A percentile compares a stretch with the other conserved stretches of the same genome.
These are phyloP conservation scores for Aspergillus ibericus DNA, from an alignment of 2,329 filamentous ascomycete genomes.

Conservation along the genomic window DNA sequence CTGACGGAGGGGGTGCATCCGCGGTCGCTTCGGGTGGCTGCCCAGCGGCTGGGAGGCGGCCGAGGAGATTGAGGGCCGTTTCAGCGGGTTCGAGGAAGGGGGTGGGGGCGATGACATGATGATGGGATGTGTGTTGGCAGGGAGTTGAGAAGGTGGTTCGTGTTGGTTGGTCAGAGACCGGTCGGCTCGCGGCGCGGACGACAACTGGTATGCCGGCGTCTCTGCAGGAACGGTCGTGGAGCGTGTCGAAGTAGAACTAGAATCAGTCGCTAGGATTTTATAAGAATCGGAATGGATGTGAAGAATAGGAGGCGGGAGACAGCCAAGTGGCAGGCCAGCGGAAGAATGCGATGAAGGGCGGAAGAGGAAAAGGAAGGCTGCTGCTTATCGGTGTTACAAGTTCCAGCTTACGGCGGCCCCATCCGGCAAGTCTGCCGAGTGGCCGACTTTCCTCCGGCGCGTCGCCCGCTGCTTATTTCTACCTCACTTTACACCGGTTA, in stretches of 20 bases:
- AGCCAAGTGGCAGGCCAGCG: background rate
- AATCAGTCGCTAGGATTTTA: background rate
- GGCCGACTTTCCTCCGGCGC: background rate
- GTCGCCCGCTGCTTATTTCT: background rate
- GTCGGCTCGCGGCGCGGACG: background rate
- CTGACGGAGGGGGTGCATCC: constrained; percentile 50
- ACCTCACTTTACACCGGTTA: background rate
- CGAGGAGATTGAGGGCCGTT: constrained; percentile 44
- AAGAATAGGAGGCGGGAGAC: background rate
- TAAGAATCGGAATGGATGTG: too few species aligned
- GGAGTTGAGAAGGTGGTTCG: background rate
- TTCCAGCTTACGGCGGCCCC: background rate
- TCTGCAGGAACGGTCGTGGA: background rate
- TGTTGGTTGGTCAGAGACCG: background rate
- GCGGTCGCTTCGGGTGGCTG: constrained; percentile 33
- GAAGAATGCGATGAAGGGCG: background rate
- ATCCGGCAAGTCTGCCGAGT: constrained; percentile 11
- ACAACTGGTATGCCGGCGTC: background rate
- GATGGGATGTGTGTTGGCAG: background rate
- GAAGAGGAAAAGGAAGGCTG: background rate
- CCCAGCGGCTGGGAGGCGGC: constrained; percentile 33
- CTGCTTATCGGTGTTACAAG: constrained; percentile 5
- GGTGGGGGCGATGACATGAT: constrained; percentile 43
- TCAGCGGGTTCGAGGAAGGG: constrained; percentile 37
- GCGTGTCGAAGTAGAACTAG: background rate